These are phyloP conservation scores for Helicostylum pulchrum DNA, from an alignment of 192 early-diverging fungal genomes.

Conservation along the genomic window DNA sequence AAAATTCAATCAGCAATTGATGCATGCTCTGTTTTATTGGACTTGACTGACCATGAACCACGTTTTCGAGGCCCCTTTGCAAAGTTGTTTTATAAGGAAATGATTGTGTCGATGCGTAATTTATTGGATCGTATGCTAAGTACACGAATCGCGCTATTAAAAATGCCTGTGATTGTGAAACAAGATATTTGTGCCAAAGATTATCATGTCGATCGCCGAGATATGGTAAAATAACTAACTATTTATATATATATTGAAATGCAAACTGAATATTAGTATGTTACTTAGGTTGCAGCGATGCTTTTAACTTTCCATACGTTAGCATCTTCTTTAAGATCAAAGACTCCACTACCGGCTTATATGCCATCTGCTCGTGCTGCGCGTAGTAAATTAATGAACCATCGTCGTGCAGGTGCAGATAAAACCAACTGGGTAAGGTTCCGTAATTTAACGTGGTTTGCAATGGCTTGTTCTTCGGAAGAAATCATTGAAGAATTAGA, in stretches of 20 bases:
- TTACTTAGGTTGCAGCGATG: constrained; percentile 51
- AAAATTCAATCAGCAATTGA: constrained; percentile 24
- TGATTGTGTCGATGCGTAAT: constrained; percentile 61
- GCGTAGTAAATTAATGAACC: constrained; percentile 35
- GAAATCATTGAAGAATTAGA: constrained; percentile 44
- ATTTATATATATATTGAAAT: constrained; percentile 4
- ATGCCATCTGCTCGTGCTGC: constrained; percentile 57
- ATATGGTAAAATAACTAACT: constrained; percentile 39
- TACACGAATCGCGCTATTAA: constrained; percentile 48
- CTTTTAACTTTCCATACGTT: constrained; percentile 70
- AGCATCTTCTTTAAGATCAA: constrained; percentile 66
- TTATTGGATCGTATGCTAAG: constrained; percentile 70
- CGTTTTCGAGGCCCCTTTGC: constrained; percentile 72
- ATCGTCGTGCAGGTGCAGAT: constrained; percentile 1
- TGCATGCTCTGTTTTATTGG: constrained; percentile 43
- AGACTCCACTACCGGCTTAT: constrained; percentile 67
- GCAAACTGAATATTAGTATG: background rate
- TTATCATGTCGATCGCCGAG: constrained; percentile 40
- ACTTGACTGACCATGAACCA: constrained; percentile 67
- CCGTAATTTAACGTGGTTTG: constrained; percentile 39
- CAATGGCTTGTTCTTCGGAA: constrained; percentile 31
- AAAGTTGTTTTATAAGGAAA: constrained; percentile 55
- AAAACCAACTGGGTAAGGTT: constrained; percentile 22
- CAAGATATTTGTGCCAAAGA: constrained; percentile 32
- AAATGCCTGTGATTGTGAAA: constrained; percentile 41